These are phyloP conservation scores for Saccharata proteae DNA, from an alignment of 2,329 filamentous ascomycete species.

Conservation along the genomic window DNA sequence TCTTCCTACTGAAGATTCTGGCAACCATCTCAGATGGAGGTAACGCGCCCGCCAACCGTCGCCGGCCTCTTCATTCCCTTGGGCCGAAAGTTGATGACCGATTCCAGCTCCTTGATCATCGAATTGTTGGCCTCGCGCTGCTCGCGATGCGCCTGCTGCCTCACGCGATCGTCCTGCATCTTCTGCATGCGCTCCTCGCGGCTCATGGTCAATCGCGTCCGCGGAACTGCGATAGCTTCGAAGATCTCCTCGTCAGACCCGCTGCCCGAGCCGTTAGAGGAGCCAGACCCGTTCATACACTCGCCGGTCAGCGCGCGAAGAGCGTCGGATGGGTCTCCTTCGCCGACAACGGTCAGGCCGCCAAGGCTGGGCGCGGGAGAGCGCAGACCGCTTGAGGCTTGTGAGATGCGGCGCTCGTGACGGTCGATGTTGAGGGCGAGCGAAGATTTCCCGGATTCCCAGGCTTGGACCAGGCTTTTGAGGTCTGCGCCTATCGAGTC, in stretches of 20 bases:
- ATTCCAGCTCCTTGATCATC: constrained; percentile 89
- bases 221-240: constrained; percentile 72
- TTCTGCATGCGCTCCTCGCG: constrained; percentile 78
- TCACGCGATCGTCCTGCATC: constrained; percentile 76
- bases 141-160: constrained; percentile 58
- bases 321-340: constrained; percentile 52
- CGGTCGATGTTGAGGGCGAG: constrained; percentile 71
- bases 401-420: constrained; percentile 51
- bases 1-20: too few species aligned
- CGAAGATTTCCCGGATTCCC: constrained; percentile 59
- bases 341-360: constrained; percentile 44
- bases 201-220: constrained; percentile 58
- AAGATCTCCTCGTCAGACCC: constrained; percentile 67
- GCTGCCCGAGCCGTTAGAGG: constrained; percentile 33
- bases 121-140: constrained; percentile 70
- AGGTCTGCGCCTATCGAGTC: constrained; percentile 88
- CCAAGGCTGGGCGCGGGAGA: constrained; percentile 46
- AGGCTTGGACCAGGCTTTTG: constrained; percentile 41
- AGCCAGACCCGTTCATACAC: too few species aligned
- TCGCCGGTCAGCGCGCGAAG: constrained; percentile 71
- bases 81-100: constrained; percentile 49
- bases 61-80: constrained; percentile 5
- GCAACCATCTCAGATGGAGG: too few species aligned
- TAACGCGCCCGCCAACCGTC: constrained; percentile 3
- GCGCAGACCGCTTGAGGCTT: constrained; percentile 37